These are phyloP conservation scores for Tilletia indica DNA, from an alignment of 1,284 basidiomycete genomes.

Conservation along the genomic window DNA sequence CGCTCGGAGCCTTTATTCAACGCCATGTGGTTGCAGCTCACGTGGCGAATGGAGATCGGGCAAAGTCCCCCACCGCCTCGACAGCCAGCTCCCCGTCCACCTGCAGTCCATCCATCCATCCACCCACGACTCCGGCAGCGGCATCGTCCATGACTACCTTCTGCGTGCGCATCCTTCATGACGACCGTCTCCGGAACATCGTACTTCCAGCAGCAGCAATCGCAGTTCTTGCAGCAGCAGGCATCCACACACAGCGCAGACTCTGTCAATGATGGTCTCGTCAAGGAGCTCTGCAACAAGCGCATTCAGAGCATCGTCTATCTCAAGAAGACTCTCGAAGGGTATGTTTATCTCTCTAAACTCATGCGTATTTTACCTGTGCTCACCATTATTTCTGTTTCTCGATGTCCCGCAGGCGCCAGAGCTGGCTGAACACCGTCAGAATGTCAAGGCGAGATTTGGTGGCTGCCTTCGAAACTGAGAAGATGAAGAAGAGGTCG, in stretches of 20 bases:
- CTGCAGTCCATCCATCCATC: background rate
- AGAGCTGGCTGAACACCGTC: constrained; percentile 35
- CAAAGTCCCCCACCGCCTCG: background rate
- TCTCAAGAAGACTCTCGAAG: constrained; percentile 33
- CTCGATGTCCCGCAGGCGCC: background rate
- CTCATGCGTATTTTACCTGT: too few relatives aligned
- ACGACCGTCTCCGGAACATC: constrained; percentile 8
- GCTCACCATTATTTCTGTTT: too few relatives aligned
- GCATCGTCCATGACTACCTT: background rate
- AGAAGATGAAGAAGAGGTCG: constrained; percentile 34
- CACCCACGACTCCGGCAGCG: background rate
- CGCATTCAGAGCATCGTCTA: constrained; percentile 32
- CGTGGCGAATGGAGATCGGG: too few relatives aligned
- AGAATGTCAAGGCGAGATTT: constrained; percentile 29
- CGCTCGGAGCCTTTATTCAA: too few relatives aligned
- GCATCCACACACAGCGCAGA: constrained; percentile 8
- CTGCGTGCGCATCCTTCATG: background rate
- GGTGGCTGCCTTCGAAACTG: constrained; percentile 30
- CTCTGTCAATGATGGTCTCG: constrained; percentile 18
- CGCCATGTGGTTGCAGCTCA: too few relatives aligned
- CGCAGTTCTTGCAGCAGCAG: background rate
- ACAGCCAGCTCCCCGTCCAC: background rate
- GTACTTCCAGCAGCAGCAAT: constrained; percentile 6
- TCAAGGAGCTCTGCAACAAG: constrained; percentile 33
- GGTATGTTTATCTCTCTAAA: constrained; percentile 7